Evolutionary conservation across 306 rosid species (phyloP).

Genomic region (Canavalia ensiformis): DNA sequence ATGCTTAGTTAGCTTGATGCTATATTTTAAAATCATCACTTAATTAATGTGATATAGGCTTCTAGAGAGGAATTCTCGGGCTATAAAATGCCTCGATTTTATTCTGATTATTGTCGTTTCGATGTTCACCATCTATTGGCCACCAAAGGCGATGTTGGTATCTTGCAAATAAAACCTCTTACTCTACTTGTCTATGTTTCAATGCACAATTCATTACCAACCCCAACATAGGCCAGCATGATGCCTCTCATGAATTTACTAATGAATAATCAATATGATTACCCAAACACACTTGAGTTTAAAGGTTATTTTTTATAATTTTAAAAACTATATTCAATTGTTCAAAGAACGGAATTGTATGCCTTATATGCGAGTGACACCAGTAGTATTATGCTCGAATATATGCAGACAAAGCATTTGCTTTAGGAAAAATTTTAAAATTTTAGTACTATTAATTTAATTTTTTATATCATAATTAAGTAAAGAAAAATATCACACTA

Average conservation of each 20-base stretch:
- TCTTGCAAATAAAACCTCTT: slow-evolving; percentile 14
- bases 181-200: slow-evolving; percentile 42
- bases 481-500: background rate
- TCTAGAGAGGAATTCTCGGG: slow-evolving; percentile 32
- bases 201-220: slow-evolving; percentile 35
- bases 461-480: background rate
- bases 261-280: slow-evolving; percentile 35
- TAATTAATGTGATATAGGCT: slow-evolving; percentile 31
- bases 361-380: background rate
- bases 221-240: slow-evolving; percentile 30
- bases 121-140: slow-evolving; percentile 45
- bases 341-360: slow-evolving; percentile 16
- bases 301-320: background rate
- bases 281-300: slow-evolving; percentile 4
- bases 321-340: background rate
- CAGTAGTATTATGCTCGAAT: slow-evolving; percentile 19
- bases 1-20: background rate
- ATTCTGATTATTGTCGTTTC: slow-evolving; percentile 44
- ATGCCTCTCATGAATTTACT: slow-evolving; percentile 26
- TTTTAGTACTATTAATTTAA: background rate
- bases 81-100: slow-evolving; percentile 43
- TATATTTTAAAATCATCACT: slow-evolving; percentile 11
- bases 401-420: slow-evolving; percentile 11
- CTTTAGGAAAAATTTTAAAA: background rate
- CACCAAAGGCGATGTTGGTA: slow-evolving; percentile 33